Evolutionary conservation across 768 basidiomycete species (phyloP), one percentile per base, ranked within the genome.

Genomic region (Lentinula boryana): DNA sequence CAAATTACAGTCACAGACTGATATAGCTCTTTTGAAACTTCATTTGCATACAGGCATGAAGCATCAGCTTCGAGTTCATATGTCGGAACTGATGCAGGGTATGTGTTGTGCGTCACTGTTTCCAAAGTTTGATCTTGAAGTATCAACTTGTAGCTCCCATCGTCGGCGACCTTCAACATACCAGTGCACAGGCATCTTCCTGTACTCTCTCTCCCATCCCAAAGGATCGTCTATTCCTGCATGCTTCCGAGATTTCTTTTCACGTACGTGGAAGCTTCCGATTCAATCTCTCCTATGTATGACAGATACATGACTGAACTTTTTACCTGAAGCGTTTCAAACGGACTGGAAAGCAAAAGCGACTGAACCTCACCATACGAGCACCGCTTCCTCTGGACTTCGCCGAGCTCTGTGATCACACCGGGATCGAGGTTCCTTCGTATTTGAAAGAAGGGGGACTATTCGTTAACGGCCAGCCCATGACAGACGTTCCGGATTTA

Each of bases 21-120:
- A 86, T 18, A 58, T 88, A 32, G 82, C 85, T 1, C 75, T 90
- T 54, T 69, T 89, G 43, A 77, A 76, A 41, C 74, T 89, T 15
- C 76, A 73, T 10, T 76, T 87, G 18, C 71, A 80, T 54, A 88
- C 88, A 15, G 88, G 87, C 3, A 69, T 82, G 58, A 89, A 89
- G 68, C 88, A 89, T 60, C 88, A 89, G 65, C 78, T 89, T 35
- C 80, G 88, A n/a, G 74, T 87, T 13, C 88, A 89, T 62, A 68
- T 85, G 35, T 79, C 87, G 1, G 74, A 79, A 52, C 73, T 72
- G 59, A 68, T 88, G 56, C 74, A 77, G 54, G 71, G 86, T 84
- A 60, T 12, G 74, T 18, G 5, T 7, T 65, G 15, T 41, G 6
- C 41, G 46, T 21, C 32, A 61, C 5, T 5, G 9, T 5, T 18